These are phyloP conservation scores for Fusarium coffeatum DNA, from an alignment of 2,329 filamentous ascomycete species.

Conservation along the genomic window DNA sequence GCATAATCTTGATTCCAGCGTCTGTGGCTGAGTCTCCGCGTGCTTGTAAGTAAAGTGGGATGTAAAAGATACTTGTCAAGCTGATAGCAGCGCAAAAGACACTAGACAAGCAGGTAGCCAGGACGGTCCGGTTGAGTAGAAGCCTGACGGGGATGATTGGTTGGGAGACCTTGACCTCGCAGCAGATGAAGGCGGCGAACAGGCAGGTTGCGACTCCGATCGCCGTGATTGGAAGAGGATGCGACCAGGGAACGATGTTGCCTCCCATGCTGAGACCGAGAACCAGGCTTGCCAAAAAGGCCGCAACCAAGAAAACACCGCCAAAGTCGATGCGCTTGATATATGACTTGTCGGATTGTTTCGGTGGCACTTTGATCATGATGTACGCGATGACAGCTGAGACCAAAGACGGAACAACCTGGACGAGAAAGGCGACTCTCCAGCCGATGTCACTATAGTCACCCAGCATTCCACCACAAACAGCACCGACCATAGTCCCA, in stretches of 20 bases:
- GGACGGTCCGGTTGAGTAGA: conserved; percentile 75
- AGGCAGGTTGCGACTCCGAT: conserved; percentile 69
- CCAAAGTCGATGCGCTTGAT: conserved; percentile 79
- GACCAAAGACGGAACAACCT: not conserved
- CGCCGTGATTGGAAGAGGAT: conserved; percentile 74
- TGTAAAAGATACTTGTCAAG: conserved; percentile 65
- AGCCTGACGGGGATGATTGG: conserved; percentile 83
- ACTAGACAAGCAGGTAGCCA: conserved; percentile 77
- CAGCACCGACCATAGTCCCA: not conserved
- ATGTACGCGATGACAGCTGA: not conserved
- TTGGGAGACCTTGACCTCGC: conserved; percentile 71
- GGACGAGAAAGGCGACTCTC: conserved; percentile 2
- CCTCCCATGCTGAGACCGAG: conserved; percentile 81
- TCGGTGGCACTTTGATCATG: conserved; percentile 67
- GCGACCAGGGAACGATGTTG: conserved; percentile 77
- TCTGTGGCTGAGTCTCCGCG: conserved; percentile 72
- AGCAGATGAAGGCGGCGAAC: conserved; percentile 71
- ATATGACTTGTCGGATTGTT: conserved; percentile 71
- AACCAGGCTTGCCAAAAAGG: conserved; percentile 74
- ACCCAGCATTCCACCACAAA: conserved; percentile 6
- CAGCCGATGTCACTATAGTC: conserved; percentile 2
- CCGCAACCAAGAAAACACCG: conserved; percentile 70
- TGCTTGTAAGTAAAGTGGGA: conserved; percentile 81
- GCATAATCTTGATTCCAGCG: conserved; percentile 74
- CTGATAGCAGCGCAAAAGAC: conserved; percentile 78